Evolutionary conservation across 768 basidiomycete species (phyloP), one percentile per base, ranked within the genome.

Genomic region (Xerocomellus intermedius): DNA sequence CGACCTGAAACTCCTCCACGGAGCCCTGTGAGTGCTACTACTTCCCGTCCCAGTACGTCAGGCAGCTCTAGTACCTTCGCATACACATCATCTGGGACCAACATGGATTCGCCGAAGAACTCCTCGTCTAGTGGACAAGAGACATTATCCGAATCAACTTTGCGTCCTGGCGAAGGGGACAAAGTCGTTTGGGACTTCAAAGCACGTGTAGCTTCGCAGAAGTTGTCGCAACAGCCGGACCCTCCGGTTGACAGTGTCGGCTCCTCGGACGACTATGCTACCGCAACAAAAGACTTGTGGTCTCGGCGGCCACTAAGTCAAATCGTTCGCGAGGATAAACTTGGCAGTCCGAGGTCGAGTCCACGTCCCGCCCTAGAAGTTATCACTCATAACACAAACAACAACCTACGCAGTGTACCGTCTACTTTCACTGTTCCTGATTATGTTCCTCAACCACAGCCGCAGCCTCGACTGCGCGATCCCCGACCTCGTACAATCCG

Each of bases 11-110:
- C 75, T 7, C 83, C 86, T 26, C 84, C 86, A 45, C 81, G 80
- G 36, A 88, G 86, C 44, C 87, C 87, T 12, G 74, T 81, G 50
- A 84, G 79, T 57, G 78, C 81, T 39, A 70, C 72, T 41, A 79
- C 78, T 49, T 80, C 78, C 8, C 71, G 74, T 28, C 69, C 72
- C 47, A 60, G 66, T n/a, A 59, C 72, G 14, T 73, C 73, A 36
- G 65, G 77, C 30, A 71, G 67, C 56, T 63, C 64, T 50, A 50
- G 57, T 48, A 64, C 57, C 39, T 58, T 58, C 33, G 52, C 65
- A 45, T 67, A 70, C 30, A 55, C 65, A 35, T 60, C 70, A 10
- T 62, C 70, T 38, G 59, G 64, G 60, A 73, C 64, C 57, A 63
- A 52, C 56, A 60, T 59, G n/a, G 62, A 63, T 2, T 62, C 56